Conservation (phyloP, 2,329 filamentous ascomycete genomes). For the Colletotrichum higginsianum region DNA sequence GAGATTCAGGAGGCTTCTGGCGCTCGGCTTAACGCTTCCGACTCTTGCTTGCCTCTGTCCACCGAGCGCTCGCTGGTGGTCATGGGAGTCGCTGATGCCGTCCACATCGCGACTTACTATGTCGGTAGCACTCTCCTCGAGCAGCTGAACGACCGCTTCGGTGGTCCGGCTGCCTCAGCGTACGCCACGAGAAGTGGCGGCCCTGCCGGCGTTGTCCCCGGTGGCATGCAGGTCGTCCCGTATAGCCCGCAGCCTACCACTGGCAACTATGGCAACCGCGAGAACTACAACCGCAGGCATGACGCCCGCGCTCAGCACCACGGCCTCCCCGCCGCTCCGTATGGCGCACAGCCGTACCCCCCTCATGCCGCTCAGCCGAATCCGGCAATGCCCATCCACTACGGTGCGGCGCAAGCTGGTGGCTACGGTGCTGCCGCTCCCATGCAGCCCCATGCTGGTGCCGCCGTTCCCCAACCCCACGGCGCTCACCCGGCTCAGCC, state of each 20-base stretch:
- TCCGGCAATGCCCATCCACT: conserved; percentile 81
- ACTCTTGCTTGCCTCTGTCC: conserved; percentile 92
- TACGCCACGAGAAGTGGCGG: conserved; percentile 96
- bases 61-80: conserved; percentile 98
- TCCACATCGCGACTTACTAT: conserved; percentile 99
- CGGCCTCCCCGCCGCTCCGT: conserved; percentile 82
- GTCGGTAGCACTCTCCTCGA: conserved; percentile 98
- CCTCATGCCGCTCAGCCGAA: conserved; percentile 74
- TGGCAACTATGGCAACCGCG: conserved; percentile 92
- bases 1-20: conserved; percentile 99
- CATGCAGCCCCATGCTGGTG: conserved; percentile 80
- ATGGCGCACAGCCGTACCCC: conserved; percentile 80
- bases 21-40: conserved; percentile 95
- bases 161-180: conserved; percentile 95
- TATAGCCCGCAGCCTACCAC: conserved; percentile 95
- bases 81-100: conserved; percentile 96
- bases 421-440: conserved; percentile 86
- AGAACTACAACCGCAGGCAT: conserved; percentile 83
- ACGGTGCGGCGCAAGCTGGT: conserved; percentile 74
- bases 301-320: conserved; percentile 75
- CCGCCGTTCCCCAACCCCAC: conserved; percentile 68
- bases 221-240: conserved; percentile 99
- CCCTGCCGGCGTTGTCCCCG: conserved; percentile 92
- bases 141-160: conserved; percentile 96
- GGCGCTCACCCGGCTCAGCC: conserved; percentile 75